phyloP scores from a whole-genome alignment of 2,329 filamentous ascomycete genomes.

The Aspergillus nomiae region DNA sequence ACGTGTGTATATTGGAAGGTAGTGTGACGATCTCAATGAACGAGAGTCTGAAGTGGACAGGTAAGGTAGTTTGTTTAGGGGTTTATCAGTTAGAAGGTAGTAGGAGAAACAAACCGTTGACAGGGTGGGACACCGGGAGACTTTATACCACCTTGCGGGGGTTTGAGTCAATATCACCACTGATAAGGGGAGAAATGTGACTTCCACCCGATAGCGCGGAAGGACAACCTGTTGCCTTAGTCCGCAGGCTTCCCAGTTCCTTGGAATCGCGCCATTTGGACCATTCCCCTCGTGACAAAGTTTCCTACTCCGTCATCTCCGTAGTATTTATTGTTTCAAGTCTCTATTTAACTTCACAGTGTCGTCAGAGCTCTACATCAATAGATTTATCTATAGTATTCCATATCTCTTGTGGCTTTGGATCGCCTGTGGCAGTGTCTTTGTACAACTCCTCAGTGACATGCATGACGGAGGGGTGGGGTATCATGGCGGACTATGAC shows the following conservation, averaged over 20 bases:
- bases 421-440: neutral
- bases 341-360: neutral
- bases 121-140: constrained; percentile 11
- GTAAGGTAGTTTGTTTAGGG: neutral
- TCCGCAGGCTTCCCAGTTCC: neutral
- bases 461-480: constrained; percentile 6
- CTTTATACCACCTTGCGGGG: constrained; percentile 16
- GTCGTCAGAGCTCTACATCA: neutral
- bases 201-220: constrained; percentile 3
- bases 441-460: neutral
- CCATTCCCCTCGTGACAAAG: constrained; percentile 3
- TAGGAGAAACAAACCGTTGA: neutral
- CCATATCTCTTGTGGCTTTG: neutral
- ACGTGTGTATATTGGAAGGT: neutral
- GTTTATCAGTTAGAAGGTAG: neutral
- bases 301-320: constrained; percentile 4
- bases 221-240: neutral
- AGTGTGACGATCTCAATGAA: neutral
- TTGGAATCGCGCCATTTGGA: constrained; percentile 5
- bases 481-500: neutral
- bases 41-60: neutral
- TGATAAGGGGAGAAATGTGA: constrained; percentile 11
- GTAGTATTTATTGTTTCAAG: neutral
- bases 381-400: neutral
- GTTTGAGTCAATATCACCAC: constrained; percentile 10